Base-by-base conservation (phyloP, 2,329 filamentous ascomycete genomes). In the Pezicula rhizophila region DNA sequence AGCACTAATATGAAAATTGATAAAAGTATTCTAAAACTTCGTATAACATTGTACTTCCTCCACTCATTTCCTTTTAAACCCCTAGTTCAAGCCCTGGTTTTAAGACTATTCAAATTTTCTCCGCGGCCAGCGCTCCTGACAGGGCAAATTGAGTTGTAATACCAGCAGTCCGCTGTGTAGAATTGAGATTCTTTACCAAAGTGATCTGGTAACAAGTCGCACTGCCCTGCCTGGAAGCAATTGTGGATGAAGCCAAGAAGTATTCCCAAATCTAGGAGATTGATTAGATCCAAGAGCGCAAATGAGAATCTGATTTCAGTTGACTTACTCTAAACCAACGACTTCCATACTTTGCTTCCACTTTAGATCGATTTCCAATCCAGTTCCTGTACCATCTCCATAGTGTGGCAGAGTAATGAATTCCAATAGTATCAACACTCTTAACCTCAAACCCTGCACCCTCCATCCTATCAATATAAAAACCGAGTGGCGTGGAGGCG, bases 131-230 rank as follows among this genome's bases (percentile, higher is more conserved):
- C 12, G 89, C 86, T 47, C 80, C 87, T 38, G 71, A 68, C 39
- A 95, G 77, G 42, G 77, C 83, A 62, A 78, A 87, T 64, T 92
- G 87, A 23, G 75, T 78, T 15, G 71, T 62, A 55, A 92, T 76
- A 40, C 88, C 89, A 59, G 92, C 81, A 55, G 92, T 73, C 58
- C 89, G 85, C 73, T 95, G 89, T 28, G 82, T 89, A 33, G 85
- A 83, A 74, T 95, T 95, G 69, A 95, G 78, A 74, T 95, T 95
- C 82, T 95, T 95, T 68, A 92, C 86, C 51, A 89, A 73, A 15
- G 84, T 84, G 61, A 95, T 87, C 74, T 95, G 89, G 75, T 82
- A 95, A 77, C 89, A 93, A 28, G 87, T 89, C 48, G 89, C 89
- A 58, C 79, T 77, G 57, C 89, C 89, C 70, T 95, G 89, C 64